Base-by-base conservation (phyloP, 2,329 filamentous ascomycete species). In the Aureobasidium sp. region DNA sequence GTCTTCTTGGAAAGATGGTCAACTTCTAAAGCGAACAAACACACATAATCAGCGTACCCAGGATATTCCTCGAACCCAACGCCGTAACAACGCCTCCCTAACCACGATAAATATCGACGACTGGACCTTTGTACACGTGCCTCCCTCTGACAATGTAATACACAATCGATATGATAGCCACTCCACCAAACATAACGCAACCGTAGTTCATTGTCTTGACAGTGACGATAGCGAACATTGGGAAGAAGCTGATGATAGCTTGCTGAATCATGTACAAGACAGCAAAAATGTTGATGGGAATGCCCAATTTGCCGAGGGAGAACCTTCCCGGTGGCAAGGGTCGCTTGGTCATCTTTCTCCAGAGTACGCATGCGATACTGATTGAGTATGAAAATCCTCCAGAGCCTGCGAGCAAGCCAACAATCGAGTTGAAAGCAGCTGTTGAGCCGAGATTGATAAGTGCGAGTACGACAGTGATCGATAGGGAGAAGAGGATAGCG, bases 371-470 rank as follows among this genome's bases (percentile, higher is more conserved):
- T 39, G 67, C 68, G 48, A 76, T 74, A 34, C 70, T 70, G 63
- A 74, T 67, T 44, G 76, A 72, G 63, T 77, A 77, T 5, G 78
- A 73, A 10, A 69, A 69, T 25, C 79, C 68, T 13, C 75, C 67
- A 2, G 76, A 73, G 29, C 68, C 73, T 6, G 72, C 69, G 5
- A 69, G 70, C 3, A 78, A 69, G 2, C 75, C 71, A 27, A 76
- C 71, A 45, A 78, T 76, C 37, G 75, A 74, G 63, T 74, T 73
- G 52, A 80, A 71, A 29, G 74, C 76, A 3, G 74, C 72, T 29
- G 70, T 74, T n/a, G 70, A 71, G 52, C 68, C 68, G 37, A 74
- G 66, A 21, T 71, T 73, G 49, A 75, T 68, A 5, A 75, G 63
- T 15, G 71, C 69, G 16, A 75, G 68, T 21, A 74, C 63, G 13